Conservation (phyloP, 2,329 filamentous ascomycete species). For the Huntiella savannae region DNA sequence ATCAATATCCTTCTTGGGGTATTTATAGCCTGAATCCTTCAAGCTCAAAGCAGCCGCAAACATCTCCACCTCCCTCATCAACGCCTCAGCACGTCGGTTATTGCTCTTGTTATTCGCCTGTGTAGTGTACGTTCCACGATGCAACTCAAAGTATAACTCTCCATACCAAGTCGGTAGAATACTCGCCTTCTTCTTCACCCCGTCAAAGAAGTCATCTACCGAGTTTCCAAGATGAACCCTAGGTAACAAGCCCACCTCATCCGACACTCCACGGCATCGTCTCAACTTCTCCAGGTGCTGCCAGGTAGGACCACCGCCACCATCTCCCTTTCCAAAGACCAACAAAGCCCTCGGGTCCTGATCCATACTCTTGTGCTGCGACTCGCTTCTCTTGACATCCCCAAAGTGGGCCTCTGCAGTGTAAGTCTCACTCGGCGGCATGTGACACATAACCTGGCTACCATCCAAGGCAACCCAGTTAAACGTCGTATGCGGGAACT, state of each 20-base stretch:
- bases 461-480: conserved; percentile 95
- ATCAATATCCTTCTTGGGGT: conserved; percentile 86
- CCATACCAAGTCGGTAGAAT: conserved; percentile 92
- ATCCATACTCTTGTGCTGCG: conserved; percentile 88
- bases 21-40: conserved; percentile 52
- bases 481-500: conserved; percentile 95
- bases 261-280: conserved; percentile 76
- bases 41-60: conserved; percentile 71
- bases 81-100: conserved; percentile 68
- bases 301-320: conserved; percentile 85
- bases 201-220: conserved; percentile 87
- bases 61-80: conserved; percentile 75
- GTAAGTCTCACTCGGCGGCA: conserved; percentile 91
- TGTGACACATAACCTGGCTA: conserved; percentile 92
- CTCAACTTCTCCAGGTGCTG: conserved; percentile 88
- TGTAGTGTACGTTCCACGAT: conserved; percentile 92
- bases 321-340: conserved; percentile 92
- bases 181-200: conserved; percentile 58
- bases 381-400: conserved; percentile 74
- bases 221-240: conserved; percentile 75
- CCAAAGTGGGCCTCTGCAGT: conserved; percentile 89
- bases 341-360: conserved; percentile 79
- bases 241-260: conserved; percentile 65
- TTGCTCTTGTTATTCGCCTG: conserved; percentile 95
- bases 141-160: conserved; percentile 93